A percentile compares a stretch with the other conserved stretches of the same genome.
These are phyloP conservation scores for Catunica adiposa DNA, from an alignment of 2,329 filamentous ascomycete species.

Conservation along the genomic window DNA sequence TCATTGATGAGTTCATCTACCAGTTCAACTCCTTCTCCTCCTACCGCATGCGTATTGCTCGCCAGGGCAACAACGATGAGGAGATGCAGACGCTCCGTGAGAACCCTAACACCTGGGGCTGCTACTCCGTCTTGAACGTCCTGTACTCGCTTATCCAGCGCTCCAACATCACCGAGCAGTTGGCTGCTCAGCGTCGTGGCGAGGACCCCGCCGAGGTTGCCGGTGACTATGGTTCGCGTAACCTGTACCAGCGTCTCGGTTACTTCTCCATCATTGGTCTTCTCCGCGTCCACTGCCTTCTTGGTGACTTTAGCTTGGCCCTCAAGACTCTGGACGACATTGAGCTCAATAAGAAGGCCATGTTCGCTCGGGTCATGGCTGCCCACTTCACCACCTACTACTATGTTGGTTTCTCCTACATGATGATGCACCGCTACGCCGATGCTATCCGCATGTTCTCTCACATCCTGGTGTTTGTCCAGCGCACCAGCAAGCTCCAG, in stretches of 20 bases:
- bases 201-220: constrained; percentile 79
- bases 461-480: constrained; percentile 98
- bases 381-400: constrained; percentile 99
- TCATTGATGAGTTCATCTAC: constrained; percentile 99
- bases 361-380: constrained; percentile 98
- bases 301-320: constrained; percentile 94
- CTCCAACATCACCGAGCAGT: constrained; percentile 95
- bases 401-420: constrained; percentile 99
- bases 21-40: constrained; percentile 99
- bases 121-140: constrained; percentile 98
- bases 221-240: constrained; percentile 87
- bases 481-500: constrained; percentile 99
- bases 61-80: constrained; percentile 71
- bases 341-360: constrained; percentile 99
- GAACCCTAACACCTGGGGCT: constrained; percentile 98
- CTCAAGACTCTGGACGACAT: constrained; percentile 99
- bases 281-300: constrained; percentile 83
- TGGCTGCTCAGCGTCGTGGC: constrained; percentile 83
- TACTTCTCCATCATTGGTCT: constrained; percentile 99
- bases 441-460: constrained; percentile 99
- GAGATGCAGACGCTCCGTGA: constrained; percentile 82
- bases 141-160: constrained; percentile 97
- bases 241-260: constrained; percentile 92
- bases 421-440: constrained; percentile 99
- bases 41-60: constrained; percentile 82